Conservation (phyloP, 192 early-diverging fungal genomes). For the Entrophospora sp. region DNA sequence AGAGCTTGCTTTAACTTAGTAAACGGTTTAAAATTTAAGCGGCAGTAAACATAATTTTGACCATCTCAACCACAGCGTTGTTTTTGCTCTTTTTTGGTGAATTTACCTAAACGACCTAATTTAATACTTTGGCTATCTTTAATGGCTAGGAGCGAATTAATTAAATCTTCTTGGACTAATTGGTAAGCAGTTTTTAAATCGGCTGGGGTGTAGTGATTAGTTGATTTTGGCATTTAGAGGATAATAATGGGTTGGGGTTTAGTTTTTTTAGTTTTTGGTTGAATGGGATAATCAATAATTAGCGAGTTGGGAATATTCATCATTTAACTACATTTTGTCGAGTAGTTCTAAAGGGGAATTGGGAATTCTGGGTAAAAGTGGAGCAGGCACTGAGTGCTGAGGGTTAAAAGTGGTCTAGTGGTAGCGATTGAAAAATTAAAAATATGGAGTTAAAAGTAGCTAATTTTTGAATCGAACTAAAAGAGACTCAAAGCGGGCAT, state of each 20-base stretch:
- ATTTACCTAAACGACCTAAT: background rate
- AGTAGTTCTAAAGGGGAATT: background rate
- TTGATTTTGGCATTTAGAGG: background rate
- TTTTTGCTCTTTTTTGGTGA: background rate
- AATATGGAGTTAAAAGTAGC: too few species aligned
- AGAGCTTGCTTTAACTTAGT: background rate
- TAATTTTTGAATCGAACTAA: background rate
- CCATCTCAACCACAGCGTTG: background rate
- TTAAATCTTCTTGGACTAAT: background rate
- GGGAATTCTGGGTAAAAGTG: background rate
- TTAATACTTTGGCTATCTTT: background rate
- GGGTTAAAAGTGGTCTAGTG: background rate
- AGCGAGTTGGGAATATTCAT: background rate
- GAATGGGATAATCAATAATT: background rate
- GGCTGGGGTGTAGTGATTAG: background rate
- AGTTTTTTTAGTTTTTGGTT: background rate
- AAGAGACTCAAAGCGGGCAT: background rate
- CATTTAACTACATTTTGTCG: background rate
- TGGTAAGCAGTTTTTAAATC: background rate
- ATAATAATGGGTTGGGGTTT: conserved; percentile 5
- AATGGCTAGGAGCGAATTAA: background rate
- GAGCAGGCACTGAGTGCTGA: background rate
- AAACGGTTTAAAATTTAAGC: background rate
- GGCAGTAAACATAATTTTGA: background rate
- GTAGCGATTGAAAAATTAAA: too few species aligned